Evolutionary conservation across 768 basidiomycete genomes (phyloP).

Genomic region (Leccinum obscurum): DNA sequence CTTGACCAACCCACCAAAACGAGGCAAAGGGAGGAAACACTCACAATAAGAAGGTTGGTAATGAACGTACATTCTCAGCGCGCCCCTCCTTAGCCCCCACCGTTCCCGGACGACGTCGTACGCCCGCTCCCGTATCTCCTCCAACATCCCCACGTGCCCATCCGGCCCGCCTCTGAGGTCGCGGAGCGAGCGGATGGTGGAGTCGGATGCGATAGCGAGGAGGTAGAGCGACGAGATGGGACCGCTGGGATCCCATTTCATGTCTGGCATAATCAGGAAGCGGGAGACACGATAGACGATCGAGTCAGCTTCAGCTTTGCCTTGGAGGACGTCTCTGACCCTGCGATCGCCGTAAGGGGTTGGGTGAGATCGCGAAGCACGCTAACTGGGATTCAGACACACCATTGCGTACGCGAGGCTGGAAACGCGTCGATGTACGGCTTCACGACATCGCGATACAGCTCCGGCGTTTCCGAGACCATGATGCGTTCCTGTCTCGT

Average conservation of each 20-base stretch:
- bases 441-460: constrained; percentile 68
- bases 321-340: constrained; percentile 83
- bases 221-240: constrained; percentile 72
- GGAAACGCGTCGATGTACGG: constrained; percentile 83
- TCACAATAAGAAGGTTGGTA: constrained; percentile 96
- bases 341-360: constrained; percentile 38
- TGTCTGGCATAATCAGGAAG: constrained; percentile 88
- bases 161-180: constrained; percentile 54
- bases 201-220: constrained; percentile 68
- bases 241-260: constrained; percentile 94
- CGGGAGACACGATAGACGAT: constrained; percentile 62
- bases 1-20: background rate
- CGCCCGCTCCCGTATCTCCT: constrained; percentile 60
- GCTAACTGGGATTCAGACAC: constrained; percentile 27
- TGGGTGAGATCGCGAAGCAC: background rate
- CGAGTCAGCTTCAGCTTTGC: constrained; percentile 71
- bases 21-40: constrained; percentile 29
- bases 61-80: constrained; percentile 82
- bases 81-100: constrained; percentile 65
- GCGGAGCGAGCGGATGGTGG: constrained; percentile 66
- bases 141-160: constrained; percentile 65
- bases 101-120: constrained; percentile 50
- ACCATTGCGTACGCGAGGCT: constrained; percentile 81
- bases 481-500: constrained; percentile 68
- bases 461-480: constrained; percentile 78